Evolutionary conservation across 768 basidiomycete species (phyloP), one percentile per base, ranked within the genome.

Genomic region (Macrolepiota albuminosa): DNA sequence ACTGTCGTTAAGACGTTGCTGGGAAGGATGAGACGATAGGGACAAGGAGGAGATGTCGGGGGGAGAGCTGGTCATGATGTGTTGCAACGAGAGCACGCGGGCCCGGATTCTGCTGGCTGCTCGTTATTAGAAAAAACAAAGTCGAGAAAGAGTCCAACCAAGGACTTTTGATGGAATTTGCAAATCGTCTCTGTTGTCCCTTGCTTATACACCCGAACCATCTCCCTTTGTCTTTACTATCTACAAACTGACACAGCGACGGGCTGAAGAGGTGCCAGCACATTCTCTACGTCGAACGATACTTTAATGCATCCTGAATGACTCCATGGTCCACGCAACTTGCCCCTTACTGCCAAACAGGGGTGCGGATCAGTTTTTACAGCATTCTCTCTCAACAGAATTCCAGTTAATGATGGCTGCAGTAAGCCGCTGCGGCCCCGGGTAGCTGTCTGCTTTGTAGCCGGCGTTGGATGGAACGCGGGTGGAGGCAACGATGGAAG

Each of bases 1-100:
- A 87, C 79, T 75, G 73, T 93, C 90, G 78, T 92, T 84, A 81
- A 88, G 84, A 83, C 88, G 89, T 87, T 84, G 88, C 75, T 84
- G 86, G 63, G 83, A 78, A 73, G 82, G 88, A 74, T 84, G 86
- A 63, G 83, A 78, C 74, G 82, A 82, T 73, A 92, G 84, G 68
- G 89, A 86, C 70, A 93, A 76, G 65, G 87, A 79, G 53, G 88
- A 85, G 67, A 93, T 84, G 78, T 92, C 89, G 64, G 91, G 90
- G 36, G 90, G 86, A 66, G 89, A 84, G 71, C 76, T 86, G 68
- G 89, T 88, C 90, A 93, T 93, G 82, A 85, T 82, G 68, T 67
- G 61, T 64, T 66, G 63, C 62, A 60, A 68, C 62, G 60, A 68
- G 61, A 54, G 65, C 62, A 63, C 64, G 60, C 60, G 49, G 57